These are phyloP conservation scores for Potentilla sterilis DNA, from an alignment of 306 rosid species.

Conservation along the genomic window DNA sequence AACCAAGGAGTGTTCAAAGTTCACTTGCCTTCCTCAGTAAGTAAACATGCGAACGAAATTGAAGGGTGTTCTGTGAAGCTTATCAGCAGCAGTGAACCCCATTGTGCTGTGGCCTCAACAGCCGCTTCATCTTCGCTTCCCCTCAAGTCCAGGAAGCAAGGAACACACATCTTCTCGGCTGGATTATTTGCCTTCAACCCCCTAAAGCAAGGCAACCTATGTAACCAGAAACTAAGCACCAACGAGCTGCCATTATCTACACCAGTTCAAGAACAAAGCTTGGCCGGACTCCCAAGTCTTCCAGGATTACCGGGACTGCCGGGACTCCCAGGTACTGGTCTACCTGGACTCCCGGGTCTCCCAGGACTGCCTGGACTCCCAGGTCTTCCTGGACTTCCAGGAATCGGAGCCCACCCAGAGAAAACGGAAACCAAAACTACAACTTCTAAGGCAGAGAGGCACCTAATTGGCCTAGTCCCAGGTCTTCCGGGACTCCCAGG, in stretches of 20 bases:
- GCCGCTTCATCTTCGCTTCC: slow-evolving; percentile 50
- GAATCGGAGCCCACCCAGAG: not conserved
- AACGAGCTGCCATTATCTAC: slow-evolving; percentile 42
- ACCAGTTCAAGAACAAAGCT: slow-evolving; percentile 41
- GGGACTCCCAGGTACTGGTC: not conserved
- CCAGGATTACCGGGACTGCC: slow-evolving; percentile 36
- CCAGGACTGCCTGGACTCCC: not conserved
- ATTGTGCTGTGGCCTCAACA: slow-evolving; percentile 64
- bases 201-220: slow-evolving; percentile 42
- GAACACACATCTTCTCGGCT: slow-evolving; percentile 64
- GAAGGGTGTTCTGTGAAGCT: slow-evolving; percentile 63
- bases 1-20: slow-evolving; percentile 66
- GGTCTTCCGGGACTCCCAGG: slow-evolving; percentile 1
- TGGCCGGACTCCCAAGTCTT: slow-evolving; percentile 8
- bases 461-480: not conserved
- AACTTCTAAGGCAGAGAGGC: not conserved
- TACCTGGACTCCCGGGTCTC: not conserved
- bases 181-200: slow-evolving; percentile 89
- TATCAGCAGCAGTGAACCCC: slow-evolving; percentile 57
- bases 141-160: slow-evolving; percentile 48
- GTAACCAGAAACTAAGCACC: slow-evolving; percentile 45
- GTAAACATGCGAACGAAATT: slow-evolving; percentile 51
- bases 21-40: slow-evolving; percentile 54
- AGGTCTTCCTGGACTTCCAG: slow-evolving; percentile 19
- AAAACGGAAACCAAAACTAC: not conserved